Base-by-base conservation (phyloP, 2,329 filamentous ascomycete genomes). In the Malbranchea zuffiana region DNA sequence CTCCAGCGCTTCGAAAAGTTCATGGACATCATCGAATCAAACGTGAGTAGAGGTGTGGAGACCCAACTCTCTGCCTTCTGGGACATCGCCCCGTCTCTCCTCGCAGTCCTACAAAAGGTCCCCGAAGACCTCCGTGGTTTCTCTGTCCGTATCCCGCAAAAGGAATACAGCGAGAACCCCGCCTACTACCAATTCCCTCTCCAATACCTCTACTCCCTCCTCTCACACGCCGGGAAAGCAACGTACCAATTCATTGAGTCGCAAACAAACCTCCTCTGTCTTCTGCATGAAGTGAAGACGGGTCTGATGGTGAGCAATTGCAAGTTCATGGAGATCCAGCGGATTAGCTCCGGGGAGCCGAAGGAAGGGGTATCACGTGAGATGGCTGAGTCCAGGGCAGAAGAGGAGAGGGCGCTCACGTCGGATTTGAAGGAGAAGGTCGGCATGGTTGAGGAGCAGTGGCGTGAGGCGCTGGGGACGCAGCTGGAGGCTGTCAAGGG, bases 211-310 rank as follows among this genome's bases (percentile, higher is more conserved):
- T 90, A 86, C 57, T 81, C 78, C 31, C 66, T 96, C 16, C 69
- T 98, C 6, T 73, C 79, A 4, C 88, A 96, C 51, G 81, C 86
- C 0, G 84, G 92, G 56, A 93, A 90, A 64, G 87, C 81, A 50
- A 88, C 85, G 6, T 92, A 94, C 53, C 90, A 96, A 57, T 96
- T 94, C 61, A 95, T 96, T 51, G 90, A 96, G 65, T 82, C 78
- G 5, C 88, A 96, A 65, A 88, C 78, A 19, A 95, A 95, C 53
- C 67, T 95, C 21, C 69, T 94, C 16, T 96, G 88, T 52, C 67
- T 96, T 24, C 62, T 94, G 39, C 90, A 95, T 51, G 86, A 95
- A 60, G 85, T 94, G 36, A 84, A 85, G 54, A 83, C 82, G 37
- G 79, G 79, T 0, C 76, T 83, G 2, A 79, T 83, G 53, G 69